Base-by-base conservation (phyloP, 108 stramenopile genomes). In the Pseudonitzschia pungens region DNA sequence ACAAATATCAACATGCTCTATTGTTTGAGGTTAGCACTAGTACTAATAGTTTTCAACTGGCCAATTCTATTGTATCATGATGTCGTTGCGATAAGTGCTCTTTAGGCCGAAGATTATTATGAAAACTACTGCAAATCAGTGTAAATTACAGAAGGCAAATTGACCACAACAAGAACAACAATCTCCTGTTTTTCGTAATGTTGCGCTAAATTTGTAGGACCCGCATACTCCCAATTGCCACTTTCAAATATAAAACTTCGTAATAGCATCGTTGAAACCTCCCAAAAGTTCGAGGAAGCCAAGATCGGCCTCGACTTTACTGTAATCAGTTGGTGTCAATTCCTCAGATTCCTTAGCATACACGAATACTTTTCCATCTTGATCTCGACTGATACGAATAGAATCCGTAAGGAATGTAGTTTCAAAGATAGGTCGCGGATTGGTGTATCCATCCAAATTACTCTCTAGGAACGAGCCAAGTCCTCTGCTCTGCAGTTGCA, bases 211-310 rank as follows among this genome's bases (percentile, higher is more conserved):
- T n/a, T n/a, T n/a, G n/a, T n/a, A n/a, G n/a, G n/a, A n/a, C n/a
- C n/a, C n/a, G n/a, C n/a, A n/a, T n/a, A n/a, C n/a, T n/a, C n/a
- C 2, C 36, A 36, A 55, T 55, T 2, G n/a, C 0, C 3, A 9
- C 31, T 14, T 55, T 80, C 85, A 92, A 57, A 90, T 59, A 62
- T 85, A 93, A 67, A 86, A 77, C 73, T 89, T 90, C 32, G 79
- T 65, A 57, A 93, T 65, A 9, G 82, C 80, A 69, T 93, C 92
- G 76, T 93, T 93, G 70, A 92, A 88, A 20, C 91, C 91, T 68
- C 88, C 85, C 68, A 95, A 53, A 5, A 95, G 74, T n/a, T 81
- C 74, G 1, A 67, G 76, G 14, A 91, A 66, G 4, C 94, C 94
- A 29, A 95, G 80, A 71, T 95, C 94, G 16, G 94, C 79, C 26